Evolutionary conservation across 164 flowering plant species (phyloP), one percentile per base, ranked within the genome.

Genomic region (Litsea cubeba): DNA sequence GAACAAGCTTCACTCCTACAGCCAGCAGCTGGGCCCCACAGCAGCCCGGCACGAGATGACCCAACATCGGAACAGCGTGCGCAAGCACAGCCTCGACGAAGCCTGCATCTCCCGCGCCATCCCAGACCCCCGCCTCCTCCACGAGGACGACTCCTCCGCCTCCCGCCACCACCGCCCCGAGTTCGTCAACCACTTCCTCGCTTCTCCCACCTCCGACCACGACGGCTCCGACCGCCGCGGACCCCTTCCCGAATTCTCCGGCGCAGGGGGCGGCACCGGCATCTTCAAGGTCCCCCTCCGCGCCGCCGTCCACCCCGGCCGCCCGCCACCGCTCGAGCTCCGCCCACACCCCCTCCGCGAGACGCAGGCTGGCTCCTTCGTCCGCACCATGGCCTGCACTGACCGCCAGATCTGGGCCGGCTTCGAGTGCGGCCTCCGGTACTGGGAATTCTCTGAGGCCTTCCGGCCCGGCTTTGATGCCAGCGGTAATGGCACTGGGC

Each of bases 381-480:
- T 94, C 75, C 83, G 97, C 77, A 89, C 86, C 11, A 83, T 96
- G 57, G 89, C 79, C 2, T 89, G 91, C 69, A 87, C 93, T 49
- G 90, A 86, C 15, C 81, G 82, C 1, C 97, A 92, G 82, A 46
- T 96, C 35, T 96, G 99, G 99, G 99, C 97, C 0, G 99, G 98
- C 1, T 85, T 83, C 76, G 98, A 93, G 72, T 74, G 74, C 35
- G 96, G 98, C 17, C 79, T 93, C 20, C 63, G 98, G 76, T 83
- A 82, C 62, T 93, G 98, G 97, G 84, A 82, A 26, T 79, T 28
- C 69, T 66, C 50, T 7, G 69, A 66, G 2, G 32, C 32, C 8
- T 66, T 25, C 35, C 17, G 18, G 22, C 60, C 60, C n/a, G 60
- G 60, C 20, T 15, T 54, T 14, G 60, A n/a, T 15, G 17, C 7